Conservation (phyloP, 176 grass and related monocot species). For the Guadua angustifolia region DNA sequence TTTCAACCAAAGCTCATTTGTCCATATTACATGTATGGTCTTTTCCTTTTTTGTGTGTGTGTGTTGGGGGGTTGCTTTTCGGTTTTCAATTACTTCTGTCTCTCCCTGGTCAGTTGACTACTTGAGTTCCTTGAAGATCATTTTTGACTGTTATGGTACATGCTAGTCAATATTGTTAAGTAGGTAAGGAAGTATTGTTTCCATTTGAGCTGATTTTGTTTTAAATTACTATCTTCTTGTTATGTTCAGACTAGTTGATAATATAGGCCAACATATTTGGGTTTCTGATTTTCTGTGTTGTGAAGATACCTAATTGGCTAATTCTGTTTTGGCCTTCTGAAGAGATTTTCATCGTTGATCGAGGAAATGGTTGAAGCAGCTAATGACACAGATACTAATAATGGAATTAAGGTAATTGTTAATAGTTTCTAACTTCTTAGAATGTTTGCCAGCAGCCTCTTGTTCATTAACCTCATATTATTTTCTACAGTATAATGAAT, state of each 20-base stretch:
- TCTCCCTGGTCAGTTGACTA: not conserved
- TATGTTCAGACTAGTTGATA: not conserved
- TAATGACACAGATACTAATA: constrained; percentile 35
- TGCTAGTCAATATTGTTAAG: constrained; percentile 1
- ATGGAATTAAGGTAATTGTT: constrained; percentile 63
- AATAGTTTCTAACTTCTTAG: constrained; percentile 35
- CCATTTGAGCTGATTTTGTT: not conserved
- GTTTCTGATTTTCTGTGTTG: constrained; percentile 12
- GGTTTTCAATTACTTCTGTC: no score
- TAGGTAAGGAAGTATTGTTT: not conserved
- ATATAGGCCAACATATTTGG: constrained; percentile 19
- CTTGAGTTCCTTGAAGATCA: not conserved
- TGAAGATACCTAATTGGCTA: constrained; percentile 21
- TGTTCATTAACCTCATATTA: not conserved
- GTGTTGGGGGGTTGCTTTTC: no score
- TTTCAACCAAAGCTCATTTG: not conserved
- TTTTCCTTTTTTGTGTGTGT: no score
- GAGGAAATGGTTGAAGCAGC: constrained; percentile 60
- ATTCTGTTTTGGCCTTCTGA: constrained; percentile 46
- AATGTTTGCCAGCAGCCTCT: not conserved
- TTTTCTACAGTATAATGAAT: constrained; percentile 34
- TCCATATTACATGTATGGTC: not conserved
- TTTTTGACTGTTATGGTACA: constrained; percentile 22
- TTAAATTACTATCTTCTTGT: constrained; percentile 19
- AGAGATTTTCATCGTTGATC: constrained; percentile 70